phyloP scores from a whole-genome alignment of 805 yeast genomes.

The Saturnispora ahearnii region DNA sequence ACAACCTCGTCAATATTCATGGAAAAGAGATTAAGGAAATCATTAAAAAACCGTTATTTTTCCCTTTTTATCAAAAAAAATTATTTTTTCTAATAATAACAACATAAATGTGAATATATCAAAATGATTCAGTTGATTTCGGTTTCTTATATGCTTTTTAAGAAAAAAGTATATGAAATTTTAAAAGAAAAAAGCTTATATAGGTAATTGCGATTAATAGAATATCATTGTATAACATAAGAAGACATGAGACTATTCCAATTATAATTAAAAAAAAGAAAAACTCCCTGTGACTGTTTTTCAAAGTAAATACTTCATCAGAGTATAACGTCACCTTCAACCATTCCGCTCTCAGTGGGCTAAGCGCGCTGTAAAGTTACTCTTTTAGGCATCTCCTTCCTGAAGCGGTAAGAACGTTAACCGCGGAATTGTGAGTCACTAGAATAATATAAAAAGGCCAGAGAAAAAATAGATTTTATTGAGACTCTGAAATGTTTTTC shows the following conservation, averaged over 20 bases:
- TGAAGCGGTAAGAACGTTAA: slow-evolving; percentile 23
- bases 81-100: too few relatives aligned
- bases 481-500: not conserved
- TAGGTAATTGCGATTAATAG: too few relatives aligned
- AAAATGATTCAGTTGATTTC: too few relatives aligned
- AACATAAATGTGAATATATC: too few relatives aligned
- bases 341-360: not conserved
- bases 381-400: slow-evolving; percentile 9
- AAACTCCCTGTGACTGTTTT: not conserved
- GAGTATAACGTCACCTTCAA: not conserved
- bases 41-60: not conserved
- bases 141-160: too few relatives aligned
- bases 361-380: slow-evolving; percentile 16
- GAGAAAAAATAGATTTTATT: not conserved
- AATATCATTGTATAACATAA: too few relatives aligned
- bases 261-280: too few relatives aligned
- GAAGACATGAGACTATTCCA: too few relatives aligned
- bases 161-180: too few relatives aligned
- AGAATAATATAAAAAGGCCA: slow-evolving; percentile 4
- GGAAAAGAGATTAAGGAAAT: slow-evolving; percentile 41
- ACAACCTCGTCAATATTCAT: slow-evolving; percentile 40
- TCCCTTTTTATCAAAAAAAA: too few relatives aligned
- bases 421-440: slow-evolving; percentile 25
- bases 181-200: too few relatives aligned
- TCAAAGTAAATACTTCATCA: not conserved